These are phyloP conservation scores for Bullera alba DNA, from an alignment of 768 basidiomycete genomes.

Conservation along the genomic window DNA sequence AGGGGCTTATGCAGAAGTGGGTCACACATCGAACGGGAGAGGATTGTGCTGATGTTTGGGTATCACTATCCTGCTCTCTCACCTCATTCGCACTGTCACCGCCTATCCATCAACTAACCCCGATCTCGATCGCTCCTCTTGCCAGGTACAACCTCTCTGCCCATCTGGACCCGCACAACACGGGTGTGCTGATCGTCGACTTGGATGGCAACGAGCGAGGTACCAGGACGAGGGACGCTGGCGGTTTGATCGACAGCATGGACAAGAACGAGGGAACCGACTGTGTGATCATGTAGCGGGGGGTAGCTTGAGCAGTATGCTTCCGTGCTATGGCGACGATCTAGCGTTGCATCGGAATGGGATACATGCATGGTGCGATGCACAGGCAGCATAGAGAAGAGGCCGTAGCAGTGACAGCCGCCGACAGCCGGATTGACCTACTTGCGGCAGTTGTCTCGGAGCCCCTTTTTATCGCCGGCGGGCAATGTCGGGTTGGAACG, in stretches of 20 bases:
- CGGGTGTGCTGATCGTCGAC: conserved; percentile 75
- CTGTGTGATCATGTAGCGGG: conserved; percentile 63
- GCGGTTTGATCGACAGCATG: conserved; percentile 58
- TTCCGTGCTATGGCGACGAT: too few relatives aligned
- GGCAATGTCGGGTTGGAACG: too few relatives aligned
- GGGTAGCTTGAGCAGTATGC: too few relatives aligned
- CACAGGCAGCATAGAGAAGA: too few relatives aligned
- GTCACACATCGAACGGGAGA: conserved; percentile 1
- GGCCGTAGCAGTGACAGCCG: too few relatives aligned
- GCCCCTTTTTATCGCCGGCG: too few relatives aligned
- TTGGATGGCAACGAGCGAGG: conserved; percentile 50
- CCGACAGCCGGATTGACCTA: too few relatives aligned
- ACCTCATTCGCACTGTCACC: background rate
- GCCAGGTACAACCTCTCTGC: conserved; percentile 65
- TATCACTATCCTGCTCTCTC: too few relatives aligned
- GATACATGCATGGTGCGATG: too few relatives aligned
- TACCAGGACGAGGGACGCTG: conserved; percentile 49
- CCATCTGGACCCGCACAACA: conserved; percentile 68
- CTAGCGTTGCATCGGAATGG: too few relatives aligned
- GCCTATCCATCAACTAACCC: background rate
- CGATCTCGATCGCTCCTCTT: background rate
- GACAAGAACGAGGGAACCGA: conserved; percentile 51
- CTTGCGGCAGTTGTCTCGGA: too few relatives aligned
- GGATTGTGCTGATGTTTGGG: background rate
- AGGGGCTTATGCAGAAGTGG: conserved; percentile 71